A percentile compares a stretch with the other conserved stretches of the same genome.
These are phyloP conservation scores for Clarireedia monteithiana DNA, from an alignment of 2,329 filamentous ascomycete genomes.

Conservation along the genomic window DNA sequence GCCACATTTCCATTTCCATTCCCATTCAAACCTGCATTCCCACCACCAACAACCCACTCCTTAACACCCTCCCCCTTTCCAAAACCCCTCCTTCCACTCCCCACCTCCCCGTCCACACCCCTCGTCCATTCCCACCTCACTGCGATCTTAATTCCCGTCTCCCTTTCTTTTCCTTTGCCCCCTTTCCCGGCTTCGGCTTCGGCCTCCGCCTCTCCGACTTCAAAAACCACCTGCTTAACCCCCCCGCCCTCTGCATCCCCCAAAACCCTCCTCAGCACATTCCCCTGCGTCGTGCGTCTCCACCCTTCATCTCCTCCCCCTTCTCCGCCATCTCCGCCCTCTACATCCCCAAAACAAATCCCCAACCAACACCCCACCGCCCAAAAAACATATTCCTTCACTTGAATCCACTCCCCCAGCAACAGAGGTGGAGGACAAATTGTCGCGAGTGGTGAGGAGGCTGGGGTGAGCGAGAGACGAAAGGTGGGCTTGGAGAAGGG, in stretches of 20 bases:
- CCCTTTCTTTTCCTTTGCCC: neutral
- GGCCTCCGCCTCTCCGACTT: neutral
- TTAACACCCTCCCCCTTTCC: slow-evolving; percentile 17
- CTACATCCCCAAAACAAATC: neutral
- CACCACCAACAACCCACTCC: slow-evolving; percentile 18
- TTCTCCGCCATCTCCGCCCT: too few relatives aligned
- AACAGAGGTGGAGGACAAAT: slow-evolving; percentile 1
- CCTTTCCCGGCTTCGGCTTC: too few relatives aligned
- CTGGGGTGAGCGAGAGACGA: neutral
- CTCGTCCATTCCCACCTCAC: neutral
- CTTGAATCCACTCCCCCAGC: neutral
- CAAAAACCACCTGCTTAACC: slow-evolving; percentile 5
- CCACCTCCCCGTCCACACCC: slow-evolving; percentile 2
- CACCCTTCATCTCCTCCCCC: neutral
- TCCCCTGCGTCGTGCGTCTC: slow-evolving; percentile 1
- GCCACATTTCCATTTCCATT: neutral
- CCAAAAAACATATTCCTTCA: slow-evolving; percentile 2
- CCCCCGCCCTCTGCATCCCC: neutral
- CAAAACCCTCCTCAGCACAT: neutral
- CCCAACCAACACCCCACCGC: neutral
- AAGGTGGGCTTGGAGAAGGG: neutral
- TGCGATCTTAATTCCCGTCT: neutral
- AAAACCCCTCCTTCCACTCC: slow-evolving; percentile 5
- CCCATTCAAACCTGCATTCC: slow-evolving; percentile 8
- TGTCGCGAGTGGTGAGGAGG: slow-evolving; percentile 1